Percentiles rank a stretch among this genome's conserved stretches.
These are phyloP conservation scores for Cairneyella variabilis DNA, from an alignment of 495 filamentous ascomycete genomes.

Conservation along the genomic window DNA sequence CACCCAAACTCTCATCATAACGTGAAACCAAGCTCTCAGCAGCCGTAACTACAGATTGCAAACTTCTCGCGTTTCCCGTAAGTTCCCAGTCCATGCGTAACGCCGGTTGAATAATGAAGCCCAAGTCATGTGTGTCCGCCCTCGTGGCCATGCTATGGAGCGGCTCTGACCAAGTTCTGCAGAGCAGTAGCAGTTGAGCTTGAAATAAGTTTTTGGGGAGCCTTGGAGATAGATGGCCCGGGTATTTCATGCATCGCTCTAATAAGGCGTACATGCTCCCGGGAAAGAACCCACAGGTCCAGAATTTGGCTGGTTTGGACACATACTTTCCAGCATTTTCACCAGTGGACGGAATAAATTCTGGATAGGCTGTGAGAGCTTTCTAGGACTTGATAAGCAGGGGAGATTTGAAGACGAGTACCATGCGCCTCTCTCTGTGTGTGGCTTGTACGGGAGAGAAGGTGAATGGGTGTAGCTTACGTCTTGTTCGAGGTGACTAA, in stretches of 20 bases:
- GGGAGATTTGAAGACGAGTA: background rate
- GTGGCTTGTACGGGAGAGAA: too few species aligned
- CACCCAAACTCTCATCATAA: constrained; percentile 30
- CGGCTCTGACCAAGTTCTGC: constrained; percentile 33
- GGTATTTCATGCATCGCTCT: constrained; percentile 32
- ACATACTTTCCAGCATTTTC: constrained; percentile 26
- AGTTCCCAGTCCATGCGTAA: constrained; percentile 37
- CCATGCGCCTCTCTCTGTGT: background rate
- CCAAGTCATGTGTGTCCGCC: constrained; percentile 40
- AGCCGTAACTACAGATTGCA: constrained; percentile 31
- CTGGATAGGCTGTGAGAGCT: constrained; percentile 25
- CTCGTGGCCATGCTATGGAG: constrained; percentile 32
- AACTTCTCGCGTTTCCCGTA: constrained; percentile 29
- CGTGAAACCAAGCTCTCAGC: constrained; percentile 35
- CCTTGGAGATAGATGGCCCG: constrained; percentile 1
- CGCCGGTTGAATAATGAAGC: constrained; percentile 42
- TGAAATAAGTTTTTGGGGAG: background rate
- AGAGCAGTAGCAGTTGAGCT: constrained; percentile 30
- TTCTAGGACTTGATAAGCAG: constrained; percentile 9
- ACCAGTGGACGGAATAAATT: constrained; percentile 28
- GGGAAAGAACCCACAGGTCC: constrained; percentile 44
- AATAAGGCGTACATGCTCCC: constrained; percentile 31
- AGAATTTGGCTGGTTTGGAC: constrained; percentile 35
- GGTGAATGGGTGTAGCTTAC: too few species aligned
- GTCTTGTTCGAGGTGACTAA: background rate